phyloP scores from a whole-genome alignment of 1,139 yeast species.

The Blastobotrys indianensis region DNA sequence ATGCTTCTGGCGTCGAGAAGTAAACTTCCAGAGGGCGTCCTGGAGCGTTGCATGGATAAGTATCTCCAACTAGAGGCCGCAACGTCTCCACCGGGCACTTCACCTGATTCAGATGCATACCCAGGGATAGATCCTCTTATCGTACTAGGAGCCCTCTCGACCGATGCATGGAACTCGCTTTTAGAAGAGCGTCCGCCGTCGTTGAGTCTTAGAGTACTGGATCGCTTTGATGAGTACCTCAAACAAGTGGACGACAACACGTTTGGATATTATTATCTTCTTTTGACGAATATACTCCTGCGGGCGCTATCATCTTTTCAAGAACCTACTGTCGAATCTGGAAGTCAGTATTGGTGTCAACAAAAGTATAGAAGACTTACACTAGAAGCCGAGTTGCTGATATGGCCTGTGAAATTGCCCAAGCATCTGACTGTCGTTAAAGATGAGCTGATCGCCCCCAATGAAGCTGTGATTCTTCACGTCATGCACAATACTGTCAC shows the following conservation, averaged over 20 bases:
- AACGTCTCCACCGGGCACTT: slow-evolving; percentile 3
- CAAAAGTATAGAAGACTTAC: slow-evolving; percentile 8
- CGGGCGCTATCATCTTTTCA: slow-evolving; percentile 8
- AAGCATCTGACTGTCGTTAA: slow-evolving; percentile 21
- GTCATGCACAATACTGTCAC: slow-evolving; percentile 20
- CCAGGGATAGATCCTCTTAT: slow-evolving; percentile 3
- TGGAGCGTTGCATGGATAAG: slow-evolving; percentile 3
- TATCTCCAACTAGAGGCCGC: slow-evolving; percentile 5
- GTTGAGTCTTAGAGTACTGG: slow-evolving; percentile 1
- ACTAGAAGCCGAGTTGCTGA: slow-evolving; percentile 21
- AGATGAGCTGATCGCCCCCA: slow-evolving; percentile 21
- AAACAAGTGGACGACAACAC: slow-evolving; percentile 14
- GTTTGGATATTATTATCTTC: slow-evolving; percentile 18
- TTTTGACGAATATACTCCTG: slow-evolving; percentile 15
- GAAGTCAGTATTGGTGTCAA: slow-evolving; percentile 4
- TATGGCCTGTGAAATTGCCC: slow-evolving; percentile 23
- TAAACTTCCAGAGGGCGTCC: slow-evolving; percentile 2
- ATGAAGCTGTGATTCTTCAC: slow-evolving; percentile 22
- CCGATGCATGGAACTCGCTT: slow-evolving; percentile 18
- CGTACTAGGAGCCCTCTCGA: slow-evolving; percentile 14
- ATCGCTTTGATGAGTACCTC: slow-evolving; percentile 8
- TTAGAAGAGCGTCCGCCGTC: slow-evolving; percentile 11
- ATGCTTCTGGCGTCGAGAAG: slow-evolving; percentile 11
- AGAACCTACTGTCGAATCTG: not conserved
- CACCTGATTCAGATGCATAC: not conserved